Evolutionary conservation across 768 basidiomycete genomes (phyloP), one percentile per base, ranked within the genome.

Genomic region (Gautieria morchelliformis): DNA sequence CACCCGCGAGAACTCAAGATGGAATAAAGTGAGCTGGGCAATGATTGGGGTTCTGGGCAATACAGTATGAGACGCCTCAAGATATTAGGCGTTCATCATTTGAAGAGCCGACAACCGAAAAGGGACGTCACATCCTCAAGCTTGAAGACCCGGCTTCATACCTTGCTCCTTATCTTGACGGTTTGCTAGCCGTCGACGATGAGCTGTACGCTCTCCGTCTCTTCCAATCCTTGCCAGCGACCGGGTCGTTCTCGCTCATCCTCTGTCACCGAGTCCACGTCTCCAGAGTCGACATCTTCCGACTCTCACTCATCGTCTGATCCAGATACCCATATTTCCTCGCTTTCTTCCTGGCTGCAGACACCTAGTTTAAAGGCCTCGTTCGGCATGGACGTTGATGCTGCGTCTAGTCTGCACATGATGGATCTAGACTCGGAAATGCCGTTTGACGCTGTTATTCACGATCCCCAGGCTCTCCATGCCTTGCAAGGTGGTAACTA

Each of bases 281-380:
- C 56, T 8, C 46, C 56, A 42, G 56, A 47, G 1, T 57, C 56
- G 20, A 19, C 35, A 20, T 57, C 56, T 24, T 57, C 56, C 8
- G 56, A 57, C 39, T 57, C 56, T 17, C 56, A 48, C 24, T 50
- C 56, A 14, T 57, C 56, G 4, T 57, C 56, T 20, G 56, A 57
- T 44, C 56, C 56, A n/a, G 56, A 57, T 19, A 46, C 40, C 15
- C 55, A 56, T 12, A 42, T 48, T 30, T 35, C 35, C 6, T 37
- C 47, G n/a, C 40, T 46, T 46, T 55, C 53, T 30, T 32, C 53
- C 53, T 55, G 53, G 53, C 32, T 41, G 6, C 37, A 55, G 24
- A 44, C 53, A 44, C 22, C 53, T 35, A 45, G 8, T n/a, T 27
- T 5, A 14, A 37, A 47, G 37, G 20, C 33, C n/a, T n/a, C 32